Evolutionary conservation across 2,329 filamentous ascomycete species (phyloP).

Genomic region (Plenodomus lindquistii): DNA sequence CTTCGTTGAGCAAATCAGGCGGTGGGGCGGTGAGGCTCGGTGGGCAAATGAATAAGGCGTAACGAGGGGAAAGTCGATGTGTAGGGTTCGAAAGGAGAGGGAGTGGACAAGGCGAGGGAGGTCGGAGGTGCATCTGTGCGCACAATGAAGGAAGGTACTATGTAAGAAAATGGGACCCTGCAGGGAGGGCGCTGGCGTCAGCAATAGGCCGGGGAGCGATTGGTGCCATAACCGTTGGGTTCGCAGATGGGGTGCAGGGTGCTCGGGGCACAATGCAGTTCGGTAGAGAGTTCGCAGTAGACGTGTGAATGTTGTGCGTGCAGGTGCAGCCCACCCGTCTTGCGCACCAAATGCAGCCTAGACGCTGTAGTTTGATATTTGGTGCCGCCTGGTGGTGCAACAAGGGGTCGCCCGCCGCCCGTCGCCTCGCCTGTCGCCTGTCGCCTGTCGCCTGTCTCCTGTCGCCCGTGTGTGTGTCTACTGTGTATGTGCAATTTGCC

Average conservation of each 20-base stretch:
- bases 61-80: no score
- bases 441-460: no score
- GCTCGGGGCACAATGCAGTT: neutral
- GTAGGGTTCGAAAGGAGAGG: no score
- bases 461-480: no score
- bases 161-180: neutral
- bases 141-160: neutral
- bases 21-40: no score
- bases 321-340: conserved; percentile 1
- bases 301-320: neutral
- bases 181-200: neutral
- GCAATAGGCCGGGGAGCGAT: neutral
- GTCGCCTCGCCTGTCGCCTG: no score
- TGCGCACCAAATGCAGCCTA: neutral
- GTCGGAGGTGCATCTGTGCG: no score
- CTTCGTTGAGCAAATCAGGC: no score
- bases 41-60: no score
- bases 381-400: neutral
- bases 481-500: no score
- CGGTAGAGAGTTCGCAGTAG: neutral
- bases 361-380: neutral
- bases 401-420: no score
- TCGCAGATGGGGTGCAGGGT: neutral
- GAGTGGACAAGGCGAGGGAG: no score
- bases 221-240: neutral